Evolutionary conservation across 352 stramenopile genomes (phyloP).

Genomic region (Ophiocytium majus): DNA sequence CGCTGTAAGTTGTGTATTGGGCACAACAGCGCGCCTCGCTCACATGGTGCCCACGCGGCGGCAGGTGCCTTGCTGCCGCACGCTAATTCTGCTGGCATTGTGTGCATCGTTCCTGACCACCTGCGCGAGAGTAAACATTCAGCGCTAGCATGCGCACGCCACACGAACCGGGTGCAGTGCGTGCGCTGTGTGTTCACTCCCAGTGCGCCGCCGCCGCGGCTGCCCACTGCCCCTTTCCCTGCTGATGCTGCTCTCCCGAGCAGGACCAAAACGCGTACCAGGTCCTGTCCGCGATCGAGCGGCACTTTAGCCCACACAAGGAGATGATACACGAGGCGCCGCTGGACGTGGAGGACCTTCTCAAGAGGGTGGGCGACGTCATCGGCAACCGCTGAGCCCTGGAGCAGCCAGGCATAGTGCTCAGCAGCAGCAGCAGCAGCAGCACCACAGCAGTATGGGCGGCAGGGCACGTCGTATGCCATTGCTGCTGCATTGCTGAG

Average conservation of each 20-base stretch:
- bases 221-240: not conserved
- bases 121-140: not conserved
- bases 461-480: too few relatives aligned
- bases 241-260: not conserved
- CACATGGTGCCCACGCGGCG: too few relatives aligned
- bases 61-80: not conserved
- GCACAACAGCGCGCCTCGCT: too few relatives aligned
- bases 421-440: too few relatives aligned
- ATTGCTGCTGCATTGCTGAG: too few relatives aligned
- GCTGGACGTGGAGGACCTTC: slow-evolving; percentile 42
- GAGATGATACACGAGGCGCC: slow-evolving; percentile 35
- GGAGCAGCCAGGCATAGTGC: too few relatives aligned
- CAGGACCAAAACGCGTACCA: not conserved
- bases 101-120: not conserved
- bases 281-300: slow-evolving; percentile 43
- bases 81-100: not conserved
- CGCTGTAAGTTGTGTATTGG: too few relatives aligned
- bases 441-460: too few relatives aligned
- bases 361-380: slow-evolving; percentile 28
- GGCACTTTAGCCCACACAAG: slow-evolving; percentile 28
- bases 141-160: not conserved
- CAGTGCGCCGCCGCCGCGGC: not conserved
- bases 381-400: too few relatives aligned
- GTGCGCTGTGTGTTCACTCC: not conserved
- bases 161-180: not conserved